Evolutionary conservation across 1,284 basidiomycete species (phyloP).

Genomic region (Sporisorium scitamineum): DNA sequence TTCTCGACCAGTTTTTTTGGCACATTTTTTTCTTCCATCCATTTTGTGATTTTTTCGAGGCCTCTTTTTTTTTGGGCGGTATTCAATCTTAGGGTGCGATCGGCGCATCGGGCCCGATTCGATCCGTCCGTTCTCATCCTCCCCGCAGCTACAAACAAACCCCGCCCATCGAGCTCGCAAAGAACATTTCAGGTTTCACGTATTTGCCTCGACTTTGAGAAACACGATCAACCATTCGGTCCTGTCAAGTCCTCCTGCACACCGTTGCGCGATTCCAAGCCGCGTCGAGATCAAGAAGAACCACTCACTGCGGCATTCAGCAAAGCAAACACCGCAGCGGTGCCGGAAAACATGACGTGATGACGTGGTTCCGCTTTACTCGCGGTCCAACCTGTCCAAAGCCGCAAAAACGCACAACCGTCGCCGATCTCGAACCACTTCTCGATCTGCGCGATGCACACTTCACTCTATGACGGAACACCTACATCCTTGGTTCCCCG

Average conservation of each 20-base stretch:
- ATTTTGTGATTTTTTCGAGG: not conserved
- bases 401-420: not conserved
- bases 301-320: too few species aligned
- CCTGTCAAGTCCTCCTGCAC: not conserved
- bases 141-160: too few species aligned
- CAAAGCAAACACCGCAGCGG: not conserved
- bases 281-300: too few species aligned
- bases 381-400: not conserved
- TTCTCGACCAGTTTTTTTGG: too few species aligned
- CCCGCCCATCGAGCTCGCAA: too few species aligned
- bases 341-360: conserved; percentile 1
- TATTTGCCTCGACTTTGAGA: not conserved
- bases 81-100: too few species aligned
- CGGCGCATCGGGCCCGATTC: too few species aligned
- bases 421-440: not conserved
- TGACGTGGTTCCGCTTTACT: not conserved
- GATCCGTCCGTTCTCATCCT: too few species aligned
- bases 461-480: not conserved
- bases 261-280: not conserved
- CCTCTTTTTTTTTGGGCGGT: not conserved
- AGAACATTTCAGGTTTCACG: too few species aligned
- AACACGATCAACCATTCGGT: too few species aligned
- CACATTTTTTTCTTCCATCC: too few species aligned
- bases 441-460: not conserved
- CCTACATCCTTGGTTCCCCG: not conserved